Base-by-base conservation (phyloP, 208 protist genomes). In the Wallacemonas sp. region DNA sequence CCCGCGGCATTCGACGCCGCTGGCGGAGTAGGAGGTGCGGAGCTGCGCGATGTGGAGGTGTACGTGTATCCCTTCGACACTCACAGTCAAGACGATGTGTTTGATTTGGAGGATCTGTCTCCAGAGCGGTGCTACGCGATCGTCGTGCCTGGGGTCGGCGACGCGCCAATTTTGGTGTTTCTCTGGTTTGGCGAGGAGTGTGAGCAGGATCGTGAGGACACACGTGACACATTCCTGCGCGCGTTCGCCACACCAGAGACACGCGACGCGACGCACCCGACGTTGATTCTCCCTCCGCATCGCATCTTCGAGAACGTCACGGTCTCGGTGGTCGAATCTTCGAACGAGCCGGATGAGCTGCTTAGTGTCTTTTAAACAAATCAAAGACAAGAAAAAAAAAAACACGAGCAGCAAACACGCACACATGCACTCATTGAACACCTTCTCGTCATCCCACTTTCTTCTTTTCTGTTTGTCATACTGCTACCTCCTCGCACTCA, bases 331-430 rank as follows among this genome's bases (percentile, higher is more conserved):
- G 85, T 90, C 1, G 55, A 75, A 36, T 70, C 90, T 45, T 77
- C 79, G 2, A 68, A 89, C 24, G 86, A 96, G 56, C 90, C 90
- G 11, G 79, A 88, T 49, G 85, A 89, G 41, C 72, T 96, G 21
- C 34, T 95, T 14, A 45, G 77, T 26, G 79, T 62, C 1, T 45
- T 84, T 0, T 75, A 80, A 62, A n/a, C n/a, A n/a, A n/a, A n/a
- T n/a, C n/a, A n/a, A n/a, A n/a, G n/a, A n/a, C n/a, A n/a, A n/a
- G n/a, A n/a, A n/a, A n/a, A n/a, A n/a, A n/a, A n/a, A n/a, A n/a
- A n/a, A n/a, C n/a, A n/a, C n/a, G n/a, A n/a, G n/a, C n/a, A n/a
- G n/a, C n/a, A n/a, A n/a, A n/a, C n/a, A n/a, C n/a, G n/a, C n/a
- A n/a, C n/a, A n/a, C n/a, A n/a, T n/a, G n/a, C n/a, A n/a, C n/a